Evolutionary conservation across 139 green algal genomes (phyloP).

Genomic region (Coelastrella sp.): DNA sequence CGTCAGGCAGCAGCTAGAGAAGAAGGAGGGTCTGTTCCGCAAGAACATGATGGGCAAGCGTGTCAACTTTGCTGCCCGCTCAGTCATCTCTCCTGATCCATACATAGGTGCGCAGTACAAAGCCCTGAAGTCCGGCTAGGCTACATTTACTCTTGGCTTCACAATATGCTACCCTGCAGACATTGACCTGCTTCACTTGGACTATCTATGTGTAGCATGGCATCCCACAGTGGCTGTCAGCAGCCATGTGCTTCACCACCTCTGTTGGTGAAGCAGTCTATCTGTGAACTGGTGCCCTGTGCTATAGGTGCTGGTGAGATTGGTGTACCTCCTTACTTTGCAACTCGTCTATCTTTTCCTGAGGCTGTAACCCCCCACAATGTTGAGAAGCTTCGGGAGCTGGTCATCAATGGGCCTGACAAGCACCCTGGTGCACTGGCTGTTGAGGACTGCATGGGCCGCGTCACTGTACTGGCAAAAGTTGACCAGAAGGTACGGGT

Average conservation of each 20-base stretch:
- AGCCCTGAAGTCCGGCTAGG: too few species aligned
- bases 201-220: too few species aligned
- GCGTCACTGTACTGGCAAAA: slow-evolving; percentile 71
- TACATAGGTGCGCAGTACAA: slow-evolving; percentile 87
- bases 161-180: too few species aligned
- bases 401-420: slow-evolving; percentile 82
- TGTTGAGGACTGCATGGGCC: slow-evolving; percentile 90
- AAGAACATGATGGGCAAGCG: slow-evolving; percentile 99
- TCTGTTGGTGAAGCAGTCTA: too few species aligned
- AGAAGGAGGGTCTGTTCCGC: slow-evolving; percentile 99
- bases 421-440: slow-evolving; percentile 91
- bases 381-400: slow-evolving; percentile 78
- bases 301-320: slow-evolving; percentile 80
- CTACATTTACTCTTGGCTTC: too few species aligned
- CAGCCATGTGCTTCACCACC: too few species aligned
- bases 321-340: slow-evolving; percentile 94
- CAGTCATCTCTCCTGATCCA: slow-evolving; percentile 97
- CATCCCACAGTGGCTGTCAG: too few species aligned
- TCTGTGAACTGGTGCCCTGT: too few species aligned
- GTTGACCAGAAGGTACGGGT: not conserved
- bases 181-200: too few species aligned
- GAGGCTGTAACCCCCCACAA: slow-evolving; percentile 96
- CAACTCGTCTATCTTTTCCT: slow-evolving; percentile 91
- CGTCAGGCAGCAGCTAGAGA: slow-evolving; percentile 72
- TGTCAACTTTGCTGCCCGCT: slow-evolving; percentile 97